Conservation (phyloP, 768 basidiomycete species). For the Suillus clintonianus region DNA sequence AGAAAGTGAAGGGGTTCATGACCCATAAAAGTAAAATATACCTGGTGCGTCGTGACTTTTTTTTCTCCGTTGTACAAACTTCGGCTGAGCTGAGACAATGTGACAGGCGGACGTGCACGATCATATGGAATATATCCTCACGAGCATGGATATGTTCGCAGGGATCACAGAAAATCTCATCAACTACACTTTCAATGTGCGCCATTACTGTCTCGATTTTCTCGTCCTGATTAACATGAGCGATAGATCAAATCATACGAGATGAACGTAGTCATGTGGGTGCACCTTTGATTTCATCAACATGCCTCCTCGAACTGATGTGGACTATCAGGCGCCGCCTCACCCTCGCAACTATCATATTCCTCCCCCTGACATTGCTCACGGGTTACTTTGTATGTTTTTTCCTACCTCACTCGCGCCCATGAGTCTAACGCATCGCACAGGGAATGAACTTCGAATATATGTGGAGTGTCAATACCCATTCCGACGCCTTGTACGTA, state of each 20-base stretch:
- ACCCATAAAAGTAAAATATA: conserved; percentile 71
- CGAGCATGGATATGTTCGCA: conserved; percentile 73
- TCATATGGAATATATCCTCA: conserved; percentile 73
- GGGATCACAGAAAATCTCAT: conserved; percentile 73
- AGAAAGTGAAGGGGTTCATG: conserved; percentile 59
- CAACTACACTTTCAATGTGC: conserved; percentile 72
- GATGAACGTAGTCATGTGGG: conserved; percentile 74
- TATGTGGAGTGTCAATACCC: conserved; percentile 50
- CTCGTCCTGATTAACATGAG: background rate
- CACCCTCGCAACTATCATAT: conserved; percentile 70
- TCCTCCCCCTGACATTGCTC: conserved; percentile 67
- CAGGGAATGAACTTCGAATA: conserved; percentile 68
- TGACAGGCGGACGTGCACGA: conserved; percentile 70
- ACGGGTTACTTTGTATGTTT: conserved; percentile 70
- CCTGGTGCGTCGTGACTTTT: conserved; percentile 41
- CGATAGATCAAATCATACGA: conserved; percentile 68
- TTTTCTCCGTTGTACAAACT: background rate
- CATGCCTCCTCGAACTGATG: conserved; percentile 2
- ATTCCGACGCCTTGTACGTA: conserved; percentile 50
- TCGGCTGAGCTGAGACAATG: background rate
- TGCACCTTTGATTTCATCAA: conserved; percentile 4
- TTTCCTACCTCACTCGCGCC: background rate
- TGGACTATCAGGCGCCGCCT: conserved; percentile 53
- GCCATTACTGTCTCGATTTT: conserved; percentile 18
- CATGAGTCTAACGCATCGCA: conserved; percentile 20